phyloP scores from a whole-genome alignment of 305 asterid species.

The Fraxinus sp. region DNA sequence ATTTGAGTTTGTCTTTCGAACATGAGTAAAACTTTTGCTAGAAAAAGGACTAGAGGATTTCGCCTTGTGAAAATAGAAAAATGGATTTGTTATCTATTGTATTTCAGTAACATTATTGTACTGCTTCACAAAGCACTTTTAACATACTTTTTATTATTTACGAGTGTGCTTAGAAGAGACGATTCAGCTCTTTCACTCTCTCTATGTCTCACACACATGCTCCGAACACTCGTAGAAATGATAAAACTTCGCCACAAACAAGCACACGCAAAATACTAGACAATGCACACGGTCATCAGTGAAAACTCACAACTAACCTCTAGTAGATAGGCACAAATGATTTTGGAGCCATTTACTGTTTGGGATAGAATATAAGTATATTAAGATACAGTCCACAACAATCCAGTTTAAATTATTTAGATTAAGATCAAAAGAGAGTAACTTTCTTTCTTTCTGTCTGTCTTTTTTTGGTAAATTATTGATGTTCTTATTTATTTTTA shows the following conservation, averaged over 20 bases:
- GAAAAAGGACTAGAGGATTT: neutral
- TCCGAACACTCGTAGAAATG: neutral
- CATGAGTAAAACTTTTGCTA: slow-evolving; percentile 3
- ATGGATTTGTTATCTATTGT: neutral
- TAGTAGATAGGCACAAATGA: neutral
- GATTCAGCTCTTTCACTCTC: neutral
- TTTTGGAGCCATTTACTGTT: neutral
- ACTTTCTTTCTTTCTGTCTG: neutral
- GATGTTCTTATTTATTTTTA: neutral
- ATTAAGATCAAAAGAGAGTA: neutral
- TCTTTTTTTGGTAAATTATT: slow-evolving; percentile 3
- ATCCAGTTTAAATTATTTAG: neutral
- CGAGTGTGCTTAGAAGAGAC: neutral
- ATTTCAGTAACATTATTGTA: neutral
- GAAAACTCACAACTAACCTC: neutral
- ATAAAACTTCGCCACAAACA: neutral
- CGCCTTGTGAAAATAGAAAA: neutral
- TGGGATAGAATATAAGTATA: neutral
- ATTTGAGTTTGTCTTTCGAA: neutral
- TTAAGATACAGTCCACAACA: neutral
- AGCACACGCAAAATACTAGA: neutral
- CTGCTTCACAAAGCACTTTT: slow-evolving; percentile 14
- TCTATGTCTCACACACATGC: neutral
- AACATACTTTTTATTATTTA: neutral
- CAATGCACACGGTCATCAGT: neutral